Evolutionary conservation across 192 early-diverging fungal species (phyloP), one percentile per base, ranked within the genome.

Genomic region (Dispira parvispora): DNA sequence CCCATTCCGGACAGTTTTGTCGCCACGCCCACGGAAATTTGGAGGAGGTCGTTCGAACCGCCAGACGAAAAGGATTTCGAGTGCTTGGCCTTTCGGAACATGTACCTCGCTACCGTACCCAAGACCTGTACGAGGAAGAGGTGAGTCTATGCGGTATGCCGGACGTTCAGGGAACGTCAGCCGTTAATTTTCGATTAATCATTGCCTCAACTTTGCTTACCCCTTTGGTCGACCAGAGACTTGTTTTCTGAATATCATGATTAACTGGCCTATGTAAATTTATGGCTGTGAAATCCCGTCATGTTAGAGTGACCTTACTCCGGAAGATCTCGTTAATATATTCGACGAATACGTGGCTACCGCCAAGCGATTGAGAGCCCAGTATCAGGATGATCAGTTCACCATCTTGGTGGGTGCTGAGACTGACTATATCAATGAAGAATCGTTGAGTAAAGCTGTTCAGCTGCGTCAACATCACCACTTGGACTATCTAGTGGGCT

Each of bases 1-100:
- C 87, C 13, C 96, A 99, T 68, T 94, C 91, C 0, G 96, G 96
- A 6, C 87, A 94, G 75, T 97, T 90, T 79, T 99, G 96, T 69
- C 75, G 78, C 44, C 96, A 99, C 68, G 96, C 90, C 43, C 75
- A 82, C 21, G 96, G 93, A 21, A 74, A 66, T 11, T 77, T 99
- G 9, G 91, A 96, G 64, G 78, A 84, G 21, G 86, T 92, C 0
- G 82, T 99, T 14, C 63, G 76, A 54, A 66, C 73, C n/a, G 96
- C 93, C 38, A 81, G 90, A 47, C 64, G 67, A n/a, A 73, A 79
- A 32, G 73, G 76, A 14, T 94, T 99, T 78, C 63, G 73, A 0
- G 76, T 72, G 0, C 81, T 88, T 69, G 94, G 92, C 2, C 78
- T 99, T 11, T 86, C 89, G 0, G 96, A 99, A 71, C 96, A 99